Evolutionary conservation across 2,329 filamentous ascomycete species (phyloP).

Genomic region (Domatiomyces catenatus): DNA sequence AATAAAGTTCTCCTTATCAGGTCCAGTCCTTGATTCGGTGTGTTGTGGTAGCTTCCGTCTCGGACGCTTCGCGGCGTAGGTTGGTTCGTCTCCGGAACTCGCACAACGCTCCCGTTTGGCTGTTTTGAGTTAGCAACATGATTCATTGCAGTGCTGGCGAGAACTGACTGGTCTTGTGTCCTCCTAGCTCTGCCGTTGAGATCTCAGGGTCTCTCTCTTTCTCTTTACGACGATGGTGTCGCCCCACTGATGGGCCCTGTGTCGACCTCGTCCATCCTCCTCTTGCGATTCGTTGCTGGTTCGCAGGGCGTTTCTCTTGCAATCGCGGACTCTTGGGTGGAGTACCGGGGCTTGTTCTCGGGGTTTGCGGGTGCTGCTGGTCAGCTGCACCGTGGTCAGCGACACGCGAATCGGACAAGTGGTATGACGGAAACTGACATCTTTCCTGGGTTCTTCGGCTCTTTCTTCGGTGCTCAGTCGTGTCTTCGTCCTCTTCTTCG

Average conservation of each 20-base stretch:
- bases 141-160: neutral
- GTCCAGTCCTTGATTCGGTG: neutral
- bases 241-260: neutral
- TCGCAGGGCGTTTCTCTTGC: slow-evolving; percentile 2
- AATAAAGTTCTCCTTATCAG: slow-evolving; percentile 4
- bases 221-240: neutral
- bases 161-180: slow-evolving; percentile 3
- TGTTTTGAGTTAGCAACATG: neutral
- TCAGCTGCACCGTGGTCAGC: too few relatives aligned
- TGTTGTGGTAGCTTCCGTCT: slow-evolving; percentile 1
- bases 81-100: slow-evolving; percentile 3
- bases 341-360: neutral
- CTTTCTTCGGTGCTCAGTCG: slow-evolving; percentile 2
- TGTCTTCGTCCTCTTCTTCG: neutral
- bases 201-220: too few relatives aligned
- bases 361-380: neutral
- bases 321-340: slow-evolving; percentile 1
- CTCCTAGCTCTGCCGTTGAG: too few relatives aligned
- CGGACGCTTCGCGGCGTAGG: slow-evolving; percentile 2
- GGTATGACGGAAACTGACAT: slow-evolving; percentile 1
- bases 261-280: neutral
- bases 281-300: slow-evolving; percentile 2
- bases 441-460: slow-evolving; percentile 3
- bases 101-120: slow-evolving; percentile 1
- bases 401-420: too few relatives aligned